Evolutionary conservation across 139 green algal species (phyloP), one percentile per base, ranked within the genome.

Genomic region (Micractinium conductrix): DNA sequence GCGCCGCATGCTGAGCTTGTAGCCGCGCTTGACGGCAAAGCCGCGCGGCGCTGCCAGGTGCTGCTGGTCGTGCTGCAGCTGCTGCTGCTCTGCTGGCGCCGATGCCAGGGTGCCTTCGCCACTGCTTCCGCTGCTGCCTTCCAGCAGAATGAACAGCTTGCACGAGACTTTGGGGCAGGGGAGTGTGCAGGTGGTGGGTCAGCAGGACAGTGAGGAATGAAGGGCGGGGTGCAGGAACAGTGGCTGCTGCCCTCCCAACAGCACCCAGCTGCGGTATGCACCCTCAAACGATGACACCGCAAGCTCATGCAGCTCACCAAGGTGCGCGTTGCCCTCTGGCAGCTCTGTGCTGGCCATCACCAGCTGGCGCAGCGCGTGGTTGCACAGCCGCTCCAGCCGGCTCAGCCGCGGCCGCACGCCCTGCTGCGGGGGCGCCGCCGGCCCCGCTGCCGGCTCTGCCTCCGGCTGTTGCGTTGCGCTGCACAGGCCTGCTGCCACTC

Each of bases 121-220:
- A 33, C 48, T 22, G 74, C 74, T 48, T n/a, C 17, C 35, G 33
- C 48, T 80, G n/a, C 28, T 37, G n/a, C 76, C 76, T 14, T 82
- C 76, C 37, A 82, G 38, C 76, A 82, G 58, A 24, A 82, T 9
- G 62, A 73, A 82, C 37, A 82, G 37, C 37, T 82, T 82, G 76
- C 76, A 82, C 4, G 76, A 24, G 19, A 30, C 76, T 82, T n/a
- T n/a, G n/a, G n/a, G n/a, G 76, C 76, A 50, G 37, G 2, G 12
- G 33, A 30, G n/a, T 24, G 26, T 0, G 37, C 3, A 45, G 73
- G 10, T n/a, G 28, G 17, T 33, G 53, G 38, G 69, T 4, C 19
- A 53, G 40, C 3, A 3, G 43, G 26, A 16, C 26, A 9, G 24
- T 16, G 14, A 78, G 71, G 42, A 21, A 58, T 37, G 74, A 35